These are phyloP conservation scores for Nigrospora sphaerica DNA, from an alignment of 2,329 filamentous ascomycete genomes.

Conservation along the genomic window DNA sequence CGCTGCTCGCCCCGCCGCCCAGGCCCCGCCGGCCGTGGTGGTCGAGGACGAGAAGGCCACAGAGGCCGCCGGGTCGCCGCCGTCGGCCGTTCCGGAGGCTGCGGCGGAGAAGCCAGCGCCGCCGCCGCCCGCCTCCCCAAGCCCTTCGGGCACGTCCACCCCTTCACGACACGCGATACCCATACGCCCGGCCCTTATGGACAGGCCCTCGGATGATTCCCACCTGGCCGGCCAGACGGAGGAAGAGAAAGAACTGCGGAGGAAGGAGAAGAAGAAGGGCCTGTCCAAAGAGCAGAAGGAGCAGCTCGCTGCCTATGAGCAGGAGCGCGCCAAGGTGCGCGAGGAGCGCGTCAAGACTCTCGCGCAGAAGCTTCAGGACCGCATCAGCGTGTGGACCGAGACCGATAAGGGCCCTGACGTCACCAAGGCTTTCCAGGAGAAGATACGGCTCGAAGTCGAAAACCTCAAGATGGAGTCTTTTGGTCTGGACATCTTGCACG, in stretches of 20 bases:
- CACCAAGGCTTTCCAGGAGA: constrained; percentile 84
- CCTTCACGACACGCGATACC: constrained; percentile 49
- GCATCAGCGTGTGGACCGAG: constrained; percentile 92
- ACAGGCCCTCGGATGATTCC: constrained; percentile 72
- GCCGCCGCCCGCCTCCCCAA: constrained; percentile 12
- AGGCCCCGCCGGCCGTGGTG: constrained; percentile 17
- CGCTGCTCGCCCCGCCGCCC: constrained; percentile 17
- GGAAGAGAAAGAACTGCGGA: constrained; percentile 69
- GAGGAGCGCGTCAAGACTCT: constrained; percentile 86
- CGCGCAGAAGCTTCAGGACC: constrained; percentile 77
- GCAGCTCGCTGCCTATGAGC: constrained; percentile 80
- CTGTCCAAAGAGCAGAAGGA: constrained; percentile 90
- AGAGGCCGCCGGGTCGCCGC: constrained; percentile 21
- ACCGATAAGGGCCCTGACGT: constrained; percentile 85
- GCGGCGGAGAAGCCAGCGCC: not conserved
- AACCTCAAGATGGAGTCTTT: constrained; percentile 99
- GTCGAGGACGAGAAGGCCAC: constrained; percentile 23
- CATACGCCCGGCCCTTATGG: constrained; percentile 79
- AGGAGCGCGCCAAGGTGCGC: constrained; percentile 74
- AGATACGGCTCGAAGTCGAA: constrained; percentile 90
- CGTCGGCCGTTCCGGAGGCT: constrained; percentile 31
- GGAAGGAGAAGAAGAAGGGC: constrained; percentile 74
- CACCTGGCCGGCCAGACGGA: constrained; percentile 59
- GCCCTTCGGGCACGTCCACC: constrained; percentile 29
- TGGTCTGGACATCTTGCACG: constrained; percentile 90